phyloP scores from a whole-genome alignment of 106 monocot genomes.

The Cymbidium sinense region DNA sequence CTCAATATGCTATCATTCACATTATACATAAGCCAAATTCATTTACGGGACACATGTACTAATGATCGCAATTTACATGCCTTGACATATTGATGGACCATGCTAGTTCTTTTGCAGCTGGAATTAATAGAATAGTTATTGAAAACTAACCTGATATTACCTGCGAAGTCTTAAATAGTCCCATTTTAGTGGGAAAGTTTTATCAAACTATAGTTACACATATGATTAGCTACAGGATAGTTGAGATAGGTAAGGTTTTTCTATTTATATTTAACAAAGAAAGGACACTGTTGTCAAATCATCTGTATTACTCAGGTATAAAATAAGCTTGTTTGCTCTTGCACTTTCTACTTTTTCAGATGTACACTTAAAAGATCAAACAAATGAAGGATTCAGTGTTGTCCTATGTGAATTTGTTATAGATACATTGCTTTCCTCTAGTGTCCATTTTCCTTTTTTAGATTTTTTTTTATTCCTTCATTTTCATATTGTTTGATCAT shows the following conservation, averaged over 20 bases:
- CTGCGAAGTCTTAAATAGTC: not conserved
- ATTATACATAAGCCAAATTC: not conserved
- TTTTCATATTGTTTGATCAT: not conserved
- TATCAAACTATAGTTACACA: not conserved
- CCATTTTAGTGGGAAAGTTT: not conserved
- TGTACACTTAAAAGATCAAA: too few relatives aligned
- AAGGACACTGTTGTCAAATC: too few relatives aligned
- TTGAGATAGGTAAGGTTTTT: not conserved
- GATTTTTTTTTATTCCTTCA: conserved; percentile 17
- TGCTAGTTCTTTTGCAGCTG: not conserved
- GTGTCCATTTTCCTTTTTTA: not conserved
- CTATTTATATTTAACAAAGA: too few relatives aligned
- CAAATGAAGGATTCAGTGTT: not conserved
- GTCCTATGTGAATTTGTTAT: not conserved
- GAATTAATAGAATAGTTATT: not conserved
- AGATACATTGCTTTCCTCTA: too few relatives aligned
- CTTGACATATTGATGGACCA: not conserved
- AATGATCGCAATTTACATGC: not conserved
- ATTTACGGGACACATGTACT: not conserved
- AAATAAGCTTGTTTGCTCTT: too few relatives aligned
- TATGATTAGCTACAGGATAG: not conserved
- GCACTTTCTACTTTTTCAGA: too few relatives aligned
- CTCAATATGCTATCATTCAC: not conserved
- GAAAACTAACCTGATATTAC: not conserved
- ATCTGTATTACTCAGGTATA: too few relatives aligned